Conservation (phyloP, 768 basidiomycete genomes). For the Naganishia friedmannii region DNA sequence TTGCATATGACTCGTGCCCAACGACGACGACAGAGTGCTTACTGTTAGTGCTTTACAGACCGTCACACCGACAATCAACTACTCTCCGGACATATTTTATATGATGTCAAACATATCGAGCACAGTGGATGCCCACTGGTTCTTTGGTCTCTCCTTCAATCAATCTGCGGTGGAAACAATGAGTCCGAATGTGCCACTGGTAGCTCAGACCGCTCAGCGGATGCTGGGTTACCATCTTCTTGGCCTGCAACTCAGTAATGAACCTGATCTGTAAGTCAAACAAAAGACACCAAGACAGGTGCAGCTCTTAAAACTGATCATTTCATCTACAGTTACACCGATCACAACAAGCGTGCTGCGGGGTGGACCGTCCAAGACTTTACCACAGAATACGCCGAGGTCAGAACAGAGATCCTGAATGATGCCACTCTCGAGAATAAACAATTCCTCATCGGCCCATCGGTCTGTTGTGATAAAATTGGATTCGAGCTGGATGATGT, state of each 20-base stretch:
- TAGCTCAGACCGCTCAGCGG: constrained; percentile 60
- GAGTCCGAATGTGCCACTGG: constrained; percentile 56
- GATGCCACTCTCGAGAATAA: constrained; percentile 54
- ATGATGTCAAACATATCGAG: constrained; percentile 63
- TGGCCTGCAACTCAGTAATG: constrained; percentile 72
- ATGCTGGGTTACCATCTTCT: constrained; percentile 66
- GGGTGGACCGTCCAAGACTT: constrained; percentile 55
- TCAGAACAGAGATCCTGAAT: constrained; percentile 56
- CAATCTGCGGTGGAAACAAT: constrained; percentile 55
- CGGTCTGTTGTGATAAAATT: constrained; percentile 57
- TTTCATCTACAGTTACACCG: constrained; percentile 41
- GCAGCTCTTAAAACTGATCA: neutral
- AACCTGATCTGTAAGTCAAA: constrained; percentile 65
- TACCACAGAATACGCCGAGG: constrained; percentile 57
- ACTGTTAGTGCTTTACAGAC: constrained; percentile 30
- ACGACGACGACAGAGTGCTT: neutral
- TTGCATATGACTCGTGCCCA: neutral
- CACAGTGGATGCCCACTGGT: constrained; percentile 66
- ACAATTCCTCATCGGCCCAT: constrained; percentile 65
- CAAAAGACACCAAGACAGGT: neutral
- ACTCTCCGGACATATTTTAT: constrained; percentile 53
- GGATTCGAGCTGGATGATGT: constrained; percentile 57
- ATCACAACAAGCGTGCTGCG: constrained; percentile 42
- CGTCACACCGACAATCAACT: constrained; percentile 49
- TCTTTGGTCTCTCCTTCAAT: constrained; percentile 61